Base-by-base conservation (phyloP, 2,329 filamentous ascomycete species). In the Clonostachys rhizophaga region DNA sequence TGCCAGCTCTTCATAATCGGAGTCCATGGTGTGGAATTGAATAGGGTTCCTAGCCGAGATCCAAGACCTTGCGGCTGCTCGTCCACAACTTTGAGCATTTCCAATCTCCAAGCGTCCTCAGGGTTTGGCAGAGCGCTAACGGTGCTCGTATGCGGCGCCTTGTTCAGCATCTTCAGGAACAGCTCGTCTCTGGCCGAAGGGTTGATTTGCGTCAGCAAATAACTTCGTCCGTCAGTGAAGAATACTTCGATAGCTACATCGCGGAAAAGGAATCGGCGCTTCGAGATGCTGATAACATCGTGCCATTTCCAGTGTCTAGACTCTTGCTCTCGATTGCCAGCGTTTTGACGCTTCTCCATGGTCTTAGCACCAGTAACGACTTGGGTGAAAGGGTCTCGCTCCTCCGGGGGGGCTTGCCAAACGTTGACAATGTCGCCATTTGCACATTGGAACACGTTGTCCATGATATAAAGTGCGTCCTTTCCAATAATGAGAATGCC, bases 361-460 rank as follows among this genome's bases (percentile, higher is more conserved):
- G 74, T 69, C 52, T 81, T 81, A 1, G 75, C 80, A 14, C 76
- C 83, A 5, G 90, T 86, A 53, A 99, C 95, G 63, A 97, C 92
- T 58, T 95, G 89, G 16, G 96, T 86, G 62, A 96, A 99, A 1
- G 91, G 90, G 58, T 99, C 94, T 18, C 94, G 85, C 66, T 99
- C 95, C 55, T 97, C 91, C 1, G 80, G 73, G 0, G 92, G 91
- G 3, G 94, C 95, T 66, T 97, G 91, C 82, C 89, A 92, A 9
- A 96, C 91, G 58, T 96, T 92, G 49, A 99, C 89, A 59, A 99
- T 96, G 63, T 99, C 95, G 12, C 92, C 92, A 59, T 96, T 94
- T 3, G 88, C 85, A 52, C 92, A 84, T 60, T 97, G 92, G 63
- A 99, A 97, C 59, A 96, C 92, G 56, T 94, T 92, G 67, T 99